phyloP scores from a whole-genome alignment of 2,329 filamentous ascomycete genomes.

The Fusarium ambrosium region DNA sequence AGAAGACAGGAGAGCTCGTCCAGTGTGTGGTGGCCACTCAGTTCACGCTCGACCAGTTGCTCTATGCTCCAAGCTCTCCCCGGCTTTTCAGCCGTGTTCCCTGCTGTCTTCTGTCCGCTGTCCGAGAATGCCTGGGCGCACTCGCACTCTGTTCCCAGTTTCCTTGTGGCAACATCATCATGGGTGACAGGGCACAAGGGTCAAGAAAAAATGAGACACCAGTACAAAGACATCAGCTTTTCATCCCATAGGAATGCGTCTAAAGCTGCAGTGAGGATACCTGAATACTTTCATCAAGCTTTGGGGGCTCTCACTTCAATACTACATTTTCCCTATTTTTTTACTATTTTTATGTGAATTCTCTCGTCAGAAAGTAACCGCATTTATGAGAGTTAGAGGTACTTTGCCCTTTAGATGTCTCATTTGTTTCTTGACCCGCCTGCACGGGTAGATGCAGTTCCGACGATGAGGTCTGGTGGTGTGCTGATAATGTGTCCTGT shows the following conservation, averaged over 20 bases:
- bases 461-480: constrained; percentile 5
- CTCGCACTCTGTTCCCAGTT: constrained; percentile 25
- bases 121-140: constrained; percentile 21
- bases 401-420: background rate
- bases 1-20: background rate
- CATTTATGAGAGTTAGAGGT: background rate
- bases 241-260: background rate
- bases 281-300: background rate
- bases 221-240: background rate
- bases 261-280: background rate
- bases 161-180: constrained; percentile 15
- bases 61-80: constrained; percentile 28
- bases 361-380: background rate
- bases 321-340: background rate
- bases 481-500: background rate
- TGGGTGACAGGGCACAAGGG: background rate
- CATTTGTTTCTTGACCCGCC: background rate
- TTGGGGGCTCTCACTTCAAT: background rate
- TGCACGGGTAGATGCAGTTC: constrained; percentile 7
- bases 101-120: background rate
- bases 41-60: constrained; percentile 5
- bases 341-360: background rate
- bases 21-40: constrained; percentile 9
- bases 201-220: background rate
- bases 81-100: constrained; percentile 35